A percentile compares a stretch with the other conserved stretches of the same genome.
phyloP scores from a whole-genome alignment of 2,329 filamentous ascomycete genomes.

The Aspergillus calidoustus region DNA sequence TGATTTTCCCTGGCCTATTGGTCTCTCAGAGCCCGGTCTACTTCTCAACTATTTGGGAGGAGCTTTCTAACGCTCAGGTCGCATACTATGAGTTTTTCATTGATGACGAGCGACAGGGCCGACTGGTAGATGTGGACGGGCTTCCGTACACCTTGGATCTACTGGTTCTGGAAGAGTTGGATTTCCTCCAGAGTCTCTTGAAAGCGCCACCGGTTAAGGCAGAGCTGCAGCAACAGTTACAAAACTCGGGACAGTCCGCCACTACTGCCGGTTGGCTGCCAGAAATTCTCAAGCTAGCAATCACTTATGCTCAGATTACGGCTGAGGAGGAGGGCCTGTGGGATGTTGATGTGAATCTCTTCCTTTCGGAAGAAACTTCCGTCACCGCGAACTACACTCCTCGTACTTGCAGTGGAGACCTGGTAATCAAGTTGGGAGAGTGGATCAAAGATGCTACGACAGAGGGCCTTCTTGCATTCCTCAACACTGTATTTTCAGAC shows the following conservation, averaged over 20 bases:
- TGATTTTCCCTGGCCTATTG: slow-evolving; percentile 79
- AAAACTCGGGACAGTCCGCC: slow-evolving; percentile 60
- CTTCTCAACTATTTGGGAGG: slow-evolving; percentile 88
- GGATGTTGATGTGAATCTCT: slow-evolving; percentile 96
- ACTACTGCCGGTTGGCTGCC: slow-evolving; percentile 78
- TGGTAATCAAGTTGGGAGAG: slow-evolving; percentile 90
- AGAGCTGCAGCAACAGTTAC: slow-evolving; percentile 81
- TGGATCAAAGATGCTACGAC: slow-evolving; percentile 79
- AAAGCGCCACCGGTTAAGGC: slow-evolving; percentile 85
- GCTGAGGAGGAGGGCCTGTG: slow-evolving; percentile 92
- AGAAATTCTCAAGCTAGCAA: slow-evolving; percentile 83
- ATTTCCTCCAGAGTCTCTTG: slow-evolving; percentile 90
- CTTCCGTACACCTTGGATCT: slow-evolving; percentile 96
- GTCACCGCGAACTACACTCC: slow-evolving; percentile 96
- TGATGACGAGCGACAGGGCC: slow-evolving; percentile 79
- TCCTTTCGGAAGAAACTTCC: slow-evolving; percentile 91
- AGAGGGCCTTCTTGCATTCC: slow-evolving; percentile 78
- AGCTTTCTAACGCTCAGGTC: slow-evolving; percentile 73
- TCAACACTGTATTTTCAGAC: slow-evolving; percentile 71
- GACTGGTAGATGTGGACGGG: slow-evolving; percentile 85
- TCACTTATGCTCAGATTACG: slow-evolving; percentile 86
- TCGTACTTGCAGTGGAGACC: slow-evolving; percentile 86
- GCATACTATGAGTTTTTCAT: slow-evolving; percentile 86
- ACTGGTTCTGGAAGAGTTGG: slow-evolving; percentile 88
- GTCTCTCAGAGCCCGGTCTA: slow-evolving; percentile 80